Conservation (phyloP, 305 asterid genomes). For the Solanum hybrid region DNA sequence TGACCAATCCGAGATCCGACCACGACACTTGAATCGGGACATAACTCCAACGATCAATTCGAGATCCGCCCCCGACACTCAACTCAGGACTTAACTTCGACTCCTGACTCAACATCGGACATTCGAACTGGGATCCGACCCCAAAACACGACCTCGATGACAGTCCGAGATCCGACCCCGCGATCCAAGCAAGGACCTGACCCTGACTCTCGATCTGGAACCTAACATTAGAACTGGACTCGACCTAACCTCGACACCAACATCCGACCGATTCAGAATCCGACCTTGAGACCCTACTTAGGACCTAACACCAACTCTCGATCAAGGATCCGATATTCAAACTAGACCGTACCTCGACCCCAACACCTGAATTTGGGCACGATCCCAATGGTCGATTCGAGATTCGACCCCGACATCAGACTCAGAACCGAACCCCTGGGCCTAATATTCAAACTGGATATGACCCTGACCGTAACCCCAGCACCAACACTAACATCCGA, state of each 20-base stretch:
- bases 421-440: background rate
- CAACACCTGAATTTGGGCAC: background rate
- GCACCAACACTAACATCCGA: background rate
- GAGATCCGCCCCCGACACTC: background rate
- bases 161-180: rapidly evolving
- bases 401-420: background rate
- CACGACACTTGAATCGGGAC: background rate
- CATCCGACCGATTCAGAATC: too few relatives aligned
- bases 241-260: too few relatives aligned
- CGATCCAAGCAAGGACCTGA: background rate
- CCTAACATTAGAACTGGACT: background rate
- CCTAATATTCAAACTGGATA: background rate
- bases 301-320: background rate
- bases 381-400: background rate
- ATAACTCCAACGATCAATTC: too few relatives aligned
- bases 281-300: background rate
- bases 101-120: background rate
- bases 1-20: background rate
- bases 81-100: background rate
- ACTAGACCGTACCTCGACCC: background rate
- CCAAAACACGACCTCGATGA: background rate
- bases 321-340: background rate
- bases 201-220: background rate
- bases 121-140: background rate
- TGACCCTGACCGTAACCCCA: background rate